These are phyloP conservation scores for Didymella exigua DNA, from an alignment of 2,329 filamentous ascomycete species.

Conservation along the genomic window DNA sequence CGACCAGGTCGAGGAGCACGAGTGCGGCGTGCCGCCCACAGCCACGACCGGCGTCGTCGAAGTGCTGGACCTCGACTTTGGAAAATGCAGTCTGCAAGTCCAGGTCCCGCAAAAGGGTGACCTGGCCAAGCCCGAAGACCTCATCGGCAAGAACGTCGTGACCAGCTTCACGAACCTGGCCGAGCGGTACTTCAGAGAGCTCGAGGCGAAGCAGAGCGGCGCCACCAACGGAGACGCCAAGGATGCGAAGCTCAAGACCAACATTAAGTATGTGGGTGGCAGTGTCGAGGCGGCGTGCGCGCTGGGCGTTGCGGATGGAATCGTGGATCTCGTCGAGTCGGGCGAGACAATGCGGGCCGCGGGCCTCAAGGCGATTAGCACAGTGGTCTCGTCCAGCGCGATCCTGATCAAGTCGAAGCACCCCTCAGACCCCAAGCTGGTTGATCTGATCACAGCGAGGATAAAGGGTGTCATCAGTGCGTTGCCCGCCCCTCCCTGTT, in stretches of 20 bases:
- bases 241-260: constrained; percentile 72
- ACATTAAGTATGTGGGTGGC: constrained; percentile 91
- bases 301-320: constrained; percentile 92
- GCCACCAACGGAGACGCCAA: constrained; percentile 43
- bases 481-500: constrained; percentile 22
- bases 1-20: constrained; percentile 92
- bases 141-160: constrained; percentile 91
- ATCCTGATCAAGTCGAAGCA: constrained; percentile 90
- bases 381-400: constrained; percentile 84
- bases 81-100: constrained; percentile 91
- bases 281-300: constrained; percentile 98
- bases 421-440: constrained; percentile 77
- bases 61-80: constrained; percentile 89
- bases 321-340: constrained; percentile 97
- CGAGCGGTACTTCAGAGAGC: constrained; percentile 78
- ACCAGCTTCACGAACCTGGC: constrained; percentile 92
- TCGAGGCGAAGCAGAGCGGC: constrained; percentile 64
- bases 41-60: constrained; percentile 70
- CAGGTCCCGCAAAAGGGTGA: constrained; percentile 88
- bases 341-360: constrained; percentile 98
- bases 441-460: constrained; percentile 82
- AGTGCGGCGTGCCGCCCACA: constrained; percentile 62
- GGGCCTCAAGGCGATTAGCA: constrained; percentile 91
- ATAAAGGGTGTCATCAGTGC: constrained; percentile 90
- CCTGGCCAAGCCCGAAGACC: constrained; percentile 71